A percentile compares a stretch with the other conserved stretches of the same genome.
phyloP scores from a whole-genome alignment of 2,329 filamentous ascomycete genomes.

The Orbilia javanica region DNA sequence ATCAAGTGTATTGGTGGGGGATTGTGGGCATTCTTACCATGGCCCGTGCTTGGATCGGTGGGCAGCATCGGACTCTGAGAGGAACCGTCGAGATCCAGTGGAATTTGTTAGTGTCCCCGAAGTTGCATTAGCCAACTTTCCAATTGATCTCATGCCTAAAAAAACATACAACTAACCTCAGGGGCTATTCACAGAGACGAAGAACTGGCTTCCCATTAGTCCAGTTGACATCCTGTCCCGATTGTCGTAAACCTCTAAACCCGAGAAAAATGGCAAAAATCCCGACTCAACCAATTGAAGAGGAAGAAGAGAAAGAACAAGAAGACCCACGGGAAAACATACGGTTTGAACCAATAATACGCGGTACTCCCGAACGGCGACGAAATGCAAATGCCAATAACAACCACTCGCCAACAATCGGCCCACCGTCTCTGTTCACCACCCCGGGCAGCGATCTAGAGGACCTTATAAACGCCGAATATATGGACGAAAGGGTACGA shows the following conservation, averaged over 20 bases:
- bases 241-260: constrained; percentile 26
- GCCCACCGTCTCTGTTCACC: constrained; percentile 17
- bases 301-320: neutral
- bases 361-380: neutral
- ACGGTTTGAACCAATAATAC: neutral
- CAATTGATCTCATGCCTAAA: too few species aligned
- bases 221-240: constrained; percentile 25
- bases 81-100: constrained; percentile 14
- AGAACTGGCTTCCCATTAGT: constrained; percentile 25
- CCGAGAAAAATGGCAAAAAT: constrained; percentile 30
- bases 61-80: neutral
- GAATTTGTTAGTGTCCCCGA: constrained; percentile 34
- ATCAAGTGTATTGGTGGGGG: neutral
- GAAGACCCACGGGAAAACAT: neutral
- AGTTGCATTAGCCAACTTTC: neutral
- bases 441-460: constrained; percentile 36
- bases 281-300: constrained; percentile 6
- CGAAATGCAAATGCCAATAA: neutral
- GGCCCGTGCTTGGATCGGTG: constrained; percentile 21
- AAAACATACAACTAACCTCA: neutral
- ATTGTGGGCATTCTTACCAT: constrained; percentile 42
- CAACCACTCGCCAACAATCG: constrained; percentile 19
- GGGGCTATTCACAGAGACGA: constrained; percentile 1
- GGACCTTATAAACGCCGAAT: constrained; percentile 26
- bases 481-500: constrained; percentile 19